A percentile compares a stretch with the other conserved stretches of the same genome.
phyloP scores from a whole-genome alignment of 176 grass and related monocot species.

The Typha latifolia region DNA sequence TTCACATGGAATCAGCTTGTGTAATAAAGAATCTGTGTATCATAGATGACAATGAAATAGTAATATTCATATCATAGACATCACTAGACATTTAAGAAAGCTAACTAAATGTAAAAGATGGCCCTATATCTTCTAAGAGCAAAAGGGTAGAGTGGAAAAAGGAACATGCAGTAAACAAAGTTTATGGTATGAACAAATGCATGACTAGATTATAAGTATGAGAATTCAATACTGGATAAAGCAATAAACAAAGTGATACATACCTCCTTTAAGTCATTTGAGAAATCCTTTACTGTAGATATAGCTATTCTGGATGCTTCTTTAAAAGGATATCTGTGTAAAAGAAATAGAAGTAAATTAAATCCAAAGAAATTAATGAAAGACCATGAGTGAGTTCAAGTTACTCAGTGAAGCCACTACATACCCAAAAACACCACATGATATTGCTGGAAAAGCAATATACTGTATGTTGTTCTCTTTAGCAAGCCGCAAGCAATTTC shows the following conservation, averaged over 20 bases:
- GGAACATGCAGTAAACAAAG: too few relatives aligned
- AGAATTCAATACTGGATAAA: neutral
- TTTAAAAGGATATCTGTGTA: conserved; percentile 59
- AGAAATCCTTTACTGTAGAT: conserved; percentile 55
- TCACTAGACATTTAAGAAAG: neutral
- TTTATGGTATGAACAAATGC: too few relatives aligned
- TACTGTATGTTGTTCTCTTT: conserved; percentile 82
- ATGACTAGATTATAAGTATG: neutral
- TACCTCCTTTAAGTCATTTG: conserved; percentile 72
- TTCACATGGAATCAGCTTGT: too few relatives aligned
- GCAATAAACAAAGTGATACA: neutral
- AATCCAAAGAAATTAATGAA: conserved; percentile 1
- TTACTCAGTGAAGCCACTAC: conserved; percentile 11
- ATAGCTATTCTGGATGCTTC: conserved; percentile 80
- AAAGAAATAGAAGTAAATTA: conserved; percentile 13
- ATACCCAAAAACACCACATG: conserved; percentile 81
- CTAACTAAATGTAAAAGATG: neutral
- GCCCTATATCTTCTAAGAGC: neutral
- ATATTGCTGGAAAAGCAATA: conserved; percentile 92
- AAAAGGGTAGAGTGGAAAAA: neutral
- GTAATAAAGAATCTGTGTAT: too few relatives aligned
- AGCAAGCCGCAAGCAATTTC: conserved; percentile 91
- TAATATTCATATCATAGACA: too few relatives aligned
- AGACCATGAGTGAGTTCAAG: neutral
- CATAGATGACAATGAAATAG: too few relatives aligned